These are phyloP conservation scores for Hortiboletus rubellus DNA, from an alignment of 1,284 basidiomycete species.

Conservation along the genomic window DNA sequence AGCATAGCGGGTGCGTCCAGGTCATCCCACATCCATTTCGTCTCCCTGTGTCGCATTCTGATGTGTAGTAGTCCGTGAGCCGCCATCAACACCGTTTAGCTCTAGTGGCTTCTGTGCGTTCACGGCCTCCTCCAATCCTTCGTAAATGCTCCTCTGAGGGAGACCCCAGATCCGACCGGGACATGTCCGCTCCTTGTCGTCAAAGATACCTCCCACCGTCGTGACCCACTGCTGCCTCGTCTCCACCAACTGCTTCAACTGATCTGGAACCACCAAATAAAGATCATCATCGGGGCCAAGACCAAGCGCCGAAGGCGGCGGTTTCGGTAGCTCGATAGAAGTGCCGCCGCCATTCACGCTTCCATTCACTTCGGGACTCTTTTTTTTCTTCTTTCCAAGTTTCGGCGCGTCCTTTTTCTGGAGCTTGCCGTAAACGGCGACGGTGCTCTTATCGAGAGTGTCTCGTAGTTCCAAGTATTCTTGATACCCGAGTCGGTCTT, in stretches of 20 bases:
- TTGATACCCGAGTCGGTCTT: constrained; percentile 85
- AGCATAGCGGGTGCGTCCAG: constrained; percentile 11
- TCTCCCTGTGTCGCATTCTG: constrained; percentile 46
- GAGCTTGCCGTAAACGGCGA: constrained; percentile 65
- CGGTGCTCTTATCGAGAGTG: constrained; percentile 79
- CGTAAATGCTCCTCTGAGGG: constrained; percentile 71
- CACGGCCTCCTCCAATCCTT: constrained; percentile 68
- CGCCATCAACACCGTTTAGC: constrained; percentile 17
- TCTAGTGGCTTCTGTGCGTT: constrained; percentile 15
- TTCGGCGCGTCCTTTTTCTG: constrained; percentile 75
- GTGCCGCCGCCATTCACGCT: constrained; percentile 35
- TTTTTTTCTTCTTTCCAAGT: constrained; percentile 69
- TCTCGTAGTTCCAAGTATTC: constrained; percentile 84
- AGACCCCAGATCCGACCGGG: constrained; percentile 74
- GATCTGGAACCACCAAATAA: constrained; percentile 65
- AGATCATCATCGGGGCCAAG: constrained; percentile 67
- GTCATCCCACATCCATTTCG: constrained; percentile 57
- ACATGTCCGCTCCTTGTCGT: constrained; percentile 59
- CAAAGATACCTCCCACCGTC: constrained; percentile 64
- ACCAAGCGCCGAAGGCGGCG: constrained; percentile 66
- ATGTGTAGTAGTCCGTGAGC: constrained; percentile 42
- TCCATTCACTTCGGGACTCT: constrained; percentile 46
- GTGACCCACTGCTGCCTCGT: constrained; percentile 75
- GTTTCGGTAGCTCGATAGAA: constrained; percentile 38
- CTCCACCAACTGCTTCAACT: constrained; percentile 67